These are phyloP conservation scores for Lepiota brunneoincarnata DNA, from an alignment of 768 basidiomycete genomes.

Conservation along the genomic window DNA sequence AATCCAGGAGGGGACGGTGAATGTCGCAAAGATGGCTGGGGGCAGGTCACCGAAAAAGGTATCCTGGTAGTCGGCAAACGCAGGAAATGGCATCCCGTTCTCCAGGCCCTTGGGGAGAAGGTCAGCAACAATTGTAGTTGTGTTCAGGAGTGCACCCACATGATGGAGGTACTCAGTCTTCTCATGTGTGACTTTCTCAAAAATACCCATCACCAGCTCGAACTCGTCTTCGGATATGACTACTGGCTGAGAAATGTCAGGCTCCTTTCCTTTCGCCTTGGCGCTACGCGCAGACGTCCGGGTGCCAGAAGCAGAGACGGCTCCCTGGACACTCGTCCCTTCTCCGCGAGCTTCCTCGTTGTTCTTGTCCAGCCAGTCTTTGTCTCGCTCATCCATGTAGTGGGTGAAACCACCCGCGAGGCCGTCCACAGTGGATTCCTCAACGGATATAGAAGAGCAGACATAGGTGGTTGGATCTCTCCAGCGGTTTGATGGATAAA, in stretches of 20 bases:
- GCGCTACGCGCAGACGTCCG: slow-evolving; percentile 64
- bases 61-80: slow-evolving; percentile 72
- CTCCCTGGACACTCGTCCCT: slow-evolving; percentile 77
- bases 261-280: slow-evolving; percentile 84
- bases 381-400: slow-evolving; percentile 94
- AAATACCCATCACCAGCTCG: slow-evolving; percentile 91
- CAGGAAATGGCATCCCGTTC: slow-evolving; percentile 66
- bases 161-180: slow-evolving; percentile 88
- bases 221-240: slow-evolving; percentile 88
- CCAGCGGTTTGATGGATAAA: slow-evolving; percentile 73
- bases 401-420: slow-evolving; percentile 81
- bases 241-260: slow-evolving; percentile 61
- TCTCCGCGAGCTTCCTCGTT: slow-evolving; percentile 85
- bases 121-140: not conserved
- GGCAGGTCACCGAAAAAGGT: slow-evolving; percentile 59
- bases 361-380: slow-evolving; percentile 91
- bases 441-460: slow-evolving; percentile 81
- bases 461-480: slow-evolving; percentile 76
- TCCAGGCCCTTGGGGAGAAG: slow-evolving; percentile 49
- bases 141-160: slow-evolving; percentile 44
- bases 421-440: slow-evolving; percentile 62
- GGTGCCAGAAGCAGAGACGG: slow-evolving; percentile 49
- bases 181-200: slow-evolving; percentile 89
- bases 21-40: slow-evolving; percentile 66
- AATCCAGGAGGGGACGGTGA: slow-evolving; percentile 63